Percentiles rank a stretch among this genome's conserved stretches.
These are phyloP conservation scores for Aspergillus funiculosus DNA, from an alignment of 495 filamentous ascomycete species.

Conservation along the genomic window DNA sequence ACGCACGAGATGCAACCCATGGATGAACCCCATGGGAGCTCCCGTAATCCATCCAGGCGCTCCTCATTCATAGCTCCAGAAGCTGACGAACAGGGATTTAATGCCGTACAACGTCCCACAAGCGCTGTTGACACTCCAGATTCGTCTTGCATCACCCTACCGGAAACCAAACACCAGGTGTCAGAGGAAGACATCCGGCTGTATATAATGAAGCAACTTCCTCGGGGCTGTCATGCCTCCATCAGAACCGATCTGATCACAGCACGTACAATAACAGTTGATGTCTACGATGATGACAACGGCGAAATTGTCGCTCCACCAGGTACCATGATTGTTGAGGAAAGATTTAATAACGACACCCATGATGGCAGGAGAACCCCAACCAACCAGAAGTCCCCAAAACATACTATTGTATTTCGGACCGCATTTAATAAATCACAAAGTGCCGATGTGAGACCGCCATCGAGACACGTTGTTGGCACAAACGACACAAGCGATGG, in stretches of 20 bases:
- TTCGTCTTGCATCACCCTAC: constrained; percentile 25
- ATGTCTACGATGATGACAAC: constrained; percentile 56
- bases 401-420: constrained; percentile 41
- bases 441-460: constrained; percentile 34
- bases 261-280: constrained; percentile 66
- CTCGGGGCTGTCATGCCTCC: constrained; percentile 48
- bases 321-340: constrained; percentile 60
- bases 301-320: constrained; percentile 58
- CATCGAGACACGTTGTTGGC: constrained; percentile 11
- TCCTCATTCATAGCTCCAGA: constrained; percentile 38
- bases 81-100: constrained; percentile 38
- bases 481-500: neutral
- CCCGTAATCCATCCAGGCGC: constrained; percentile 18
- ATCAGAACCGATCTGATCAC: constrained; percentile 60
- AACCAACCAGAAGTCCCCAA: constrained; percentile 24
- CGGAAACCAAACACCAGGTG: constrained; percentile 30
- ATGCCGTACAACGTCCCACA: constrained; percentile 42
- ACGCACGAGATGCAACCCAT: constrained; percentile 31
- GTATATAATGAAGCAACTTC: constrained; percentile 44
- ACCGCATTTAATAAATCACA: constrained; percentile 42
- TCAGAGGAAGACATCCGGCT: constrained; percentile 42
- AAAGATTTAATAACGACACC: constrained; percentile 42
- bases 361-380: constrained; percentile 19
- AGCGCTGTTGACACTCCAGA: constrained; percentile 21
- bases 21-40: constrained; percentile 16